Conservation (phyloP, 352 stramenopile genomes). For the Globisporangium apiculatum region DNA sequence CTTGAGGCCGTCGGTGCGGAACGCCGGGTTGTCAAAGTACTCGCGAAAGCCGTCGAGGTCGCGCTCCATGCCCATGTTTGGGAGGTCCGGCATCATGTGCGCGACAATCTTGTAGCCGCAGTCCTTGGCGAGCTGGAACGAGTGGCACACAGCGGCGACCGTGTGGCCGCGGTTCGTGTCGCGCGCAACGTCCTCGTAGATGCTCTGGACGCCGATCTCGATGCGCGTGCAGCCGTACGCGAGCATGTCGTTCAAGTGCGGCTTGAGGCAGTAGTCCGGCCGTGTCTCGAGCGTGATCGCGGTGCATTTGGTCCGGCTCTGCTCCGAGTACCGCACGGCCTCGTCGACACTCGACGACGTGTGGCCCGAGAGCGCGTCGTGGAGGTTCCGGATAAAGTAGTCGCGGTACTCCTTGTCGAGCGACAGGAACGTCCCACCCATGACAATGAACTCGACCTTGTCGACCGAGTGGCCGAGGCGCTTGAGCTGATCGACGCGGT, state of each 20-base stretch:
- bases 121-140: slow-evolving; percentile 86
- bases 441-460: slow-evolving; percentile 98
- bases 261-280: slow-evolving; percentile 96
- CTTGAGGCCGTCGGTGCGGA: slow-evolving; percentile 95
- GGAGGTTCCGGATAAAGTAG: slow-evolving; percentile 95
- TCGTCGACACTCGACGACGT: slow-evolving; percentile 87
- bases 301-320: slow-evolving; percentile 79
- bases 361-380: slow-evolving; percentile 94
- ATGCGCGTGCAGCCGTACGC: slow-evolving; percentile 96
- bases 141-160: slow-evolving; percentile 85
- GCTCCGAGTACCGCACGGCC: slow-evolving; percentile 91
- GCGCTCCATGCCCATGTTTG: slow-evolving; percentile 95
- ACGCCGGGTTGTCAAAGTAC: slow-evolving; percentile 95
- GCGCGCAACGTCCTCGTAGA: slow-evolving; percentile 92
- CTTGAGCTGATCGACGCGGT: slow-evolving; percentile 86
- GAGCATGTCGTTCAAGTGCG: slow-evolving; percentile 96
- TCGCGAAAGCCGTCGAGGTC: slow-evolving; percentile 94
- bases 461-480: slow-evolving; percentile 91
- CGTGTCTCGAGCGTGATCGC: slow-evolving; percentile 97
- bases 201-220: slow-evolving; percentile 95
- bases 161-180: slow-evolving; percentile 94
- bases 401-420: slow-evolving; percentile 93
- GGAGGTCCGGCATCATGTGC: slow-evolving; percentile 98
- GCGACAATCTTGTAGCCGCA: slow-evolving; percentile 97
- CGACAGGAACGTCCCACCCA: slow-evolving; percentile 96